Percentiles rank a stretch among this genome's conserved stretches.
Evolutionary conservation across 208 protist species (phyloP).

Genomic region (Acanthamoeba castellanii): DNA sequence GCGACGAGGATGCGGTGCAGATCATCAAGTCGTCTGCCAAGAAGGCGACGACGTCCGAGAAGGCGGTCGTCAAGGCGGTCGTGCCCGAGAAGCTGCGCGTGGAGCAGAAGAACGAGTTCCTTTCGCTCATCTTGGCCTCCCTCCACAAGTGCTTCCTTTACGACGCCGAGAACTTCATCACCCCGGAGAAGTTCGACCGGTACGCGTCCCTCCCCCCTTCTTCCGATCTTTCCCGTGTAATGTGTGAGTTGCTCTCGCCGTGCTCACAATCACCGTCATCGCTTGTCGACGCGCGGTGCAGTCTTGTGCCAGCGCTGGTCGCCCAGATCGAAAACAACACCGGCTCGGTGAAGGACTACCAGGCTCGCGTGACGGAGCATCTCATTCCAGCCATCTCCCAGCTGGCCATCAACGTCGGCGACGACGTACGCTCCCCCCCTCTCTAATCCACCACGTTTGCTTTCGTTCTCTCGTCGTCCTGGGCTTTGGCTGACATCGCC

Average conservation of each 20-base stretch:
- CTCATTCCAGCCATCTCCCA: slow-evolving; percentile 56
- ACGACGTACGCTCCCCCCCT: neutral
- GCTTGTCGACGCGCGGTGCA: neutral
- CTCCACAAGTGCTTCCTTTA: slow-evolving; percentile 83
- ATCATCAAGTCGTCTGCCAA: neutral
- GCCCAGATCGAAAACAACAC: slow-evolving; percentile 61
- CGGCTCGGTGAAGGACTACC: slow-evolving; percentile 19
- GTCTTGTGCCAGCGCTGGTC: slow-evolving; percentile 39
- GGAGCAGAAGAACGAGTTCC: slow-evolving; percentile 41
- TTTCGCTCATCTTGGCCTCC: slow-evolving; percentile 72
- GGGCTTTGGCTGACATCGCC: neutral
- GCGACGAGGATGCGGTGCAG: slow-evolving; percentile 13
- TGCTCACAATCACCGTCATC: neutral
- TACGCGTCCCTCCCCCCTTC: neutral
- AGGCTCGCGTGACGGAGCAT: slow-evolving; percentile 6
- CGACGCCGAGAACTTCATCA: slow-evolving; percentile 74
- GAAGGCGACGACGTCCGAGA: neutral
- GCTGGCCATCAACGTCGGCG: slow-evolving; percentile 60
- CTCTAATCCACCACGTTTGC: too few species aligned
- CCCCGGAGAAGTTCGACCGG: slow-evolving; percentile 72
- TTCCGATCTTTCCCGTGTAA: neutral
- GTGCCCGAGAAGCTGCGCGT: neutral
- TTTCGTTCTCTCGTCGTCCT: neutral
- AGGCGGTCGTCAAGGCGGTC: neutral
- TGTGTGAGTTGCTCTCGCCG: neutral